A percentile compares a stretch with the other conserved stretches of the same genome.
These are phyloP conservation scores for Mortierella sp. DNA, from an alignment of 371 early-diverging fungal species.

Conservation along the genomic window DNA sequence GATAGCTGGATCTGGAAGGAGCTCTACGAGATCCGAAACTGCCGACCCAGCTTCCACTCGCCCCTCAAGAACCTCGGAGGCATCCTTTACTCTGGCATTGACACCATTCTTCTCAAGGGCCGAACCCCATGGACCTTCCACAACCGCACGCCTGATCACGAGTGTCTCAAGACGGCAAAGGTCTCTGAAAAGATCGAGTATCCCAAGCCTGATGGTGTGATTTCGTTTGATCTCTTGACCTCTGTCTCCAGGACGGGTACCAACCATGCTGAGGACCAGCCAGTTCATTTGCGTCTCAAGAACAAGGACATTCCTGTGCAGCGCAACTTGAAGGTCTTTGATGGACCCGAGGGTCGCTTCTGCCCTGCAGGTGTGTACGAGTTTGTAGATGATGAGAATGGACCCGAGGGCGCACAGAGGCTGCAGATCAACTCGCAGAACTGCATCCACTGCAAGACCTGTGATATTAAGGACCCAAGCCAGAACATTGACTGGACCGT, in stretches of 20 bases:
- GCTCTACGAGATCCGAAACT: slow-evolving; percentile 90
- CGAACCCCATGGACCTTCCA: slow-evolving; percentile 94
- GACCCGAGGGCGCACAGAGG: slow-evolving; percentile 83
- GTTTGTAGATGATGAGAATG: slow-evolving; percentile 92
- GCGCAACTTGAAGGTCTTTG: slow-evolving; percentile 86
- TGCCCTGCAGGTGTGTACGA: slow-evolving; percentile 99
- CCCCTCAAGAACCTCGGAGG: slow-evolving; percentile 92
- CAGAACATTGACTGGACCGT: slow-evolving; percentile 99
- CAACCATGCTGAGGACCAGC: slow-evolving; percentile 96
- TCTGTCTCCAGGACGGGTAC: slow-evolving; percentile 95
- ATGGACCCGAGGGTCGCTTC: slow-evolving; percentile 96
- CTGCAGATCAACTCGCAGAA: slow-evolving; percentile 98
- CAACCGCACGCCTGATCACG: slow-evolving; percentile 89
- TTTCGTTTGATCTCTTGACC: slow-evolving; percentile 94
- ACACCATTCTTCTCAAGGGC: slow-evolving; percentile 90
- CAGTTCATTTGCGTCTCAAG: slow-evolving; percentile 88
- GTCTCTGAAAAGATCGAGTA: slow-evolving; percentile 90
- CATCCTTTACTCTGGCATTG: slow-evolving; percentile 88
- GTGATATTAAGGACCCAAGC: slow-evolving; percentile 98
- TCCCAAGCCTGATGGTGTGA: slow-evolving; percentile 96
- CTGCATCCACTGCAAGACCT: slow-evolving; percentile 99
- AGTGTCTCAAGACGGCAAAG: slow-evolving; percentile 76
- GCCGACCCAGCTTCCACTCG: slow-evolving; percentile 93
- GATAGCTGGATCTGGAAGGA: slow-evolving; percentile 95
- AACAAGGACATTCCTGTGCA: slow-evolving; percentile 81